A percentile compares a stretch with the other conserved stretches of the same genome.
phyloP scores from a whole-genome alignment of 345 rosid species.

The Acer campestre region DNA sequence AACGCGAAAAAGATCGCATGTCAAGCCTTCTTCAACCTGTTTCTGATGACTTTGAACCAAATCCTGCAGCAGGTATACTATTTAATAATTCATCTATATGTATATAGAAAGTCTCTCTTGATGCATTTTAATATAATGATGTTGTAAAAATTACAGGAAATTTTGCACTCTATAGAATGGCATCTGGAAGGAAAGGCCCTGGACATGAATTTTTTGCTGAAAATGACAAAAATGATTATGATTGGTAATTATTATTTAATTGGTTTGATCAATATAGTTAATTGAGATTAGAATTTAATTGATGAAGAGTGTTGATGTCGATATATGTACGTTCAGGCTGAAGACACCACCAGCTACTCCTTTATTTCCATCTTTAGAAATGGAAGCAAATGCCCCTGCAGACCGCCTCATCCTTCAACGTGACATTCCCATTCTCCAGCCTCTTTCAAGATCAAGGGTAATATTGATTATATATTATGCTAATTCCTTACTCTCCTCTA shows the following conservation, averaged over 20 bases:
- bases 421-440: conserved; percentile 53
- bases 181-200: conserved; percentile 39
- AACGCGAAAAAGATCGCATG: conserved; percentile 43
- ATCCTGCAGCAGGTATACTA: not conserved
- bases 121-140: too few relatives aligned
- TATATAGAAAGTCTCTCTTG: not conserved
- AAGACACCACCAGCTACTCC: conserved; percentile 82
- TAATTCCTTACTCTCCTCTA: too few relatives aligned
- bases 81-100: too few relatives aligned
- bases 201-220: conserved; percentile 43
- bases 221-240: conserved; percentile 50
- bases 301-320: not conserved
- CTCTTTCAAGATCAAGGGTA: conserved; percentile 52
- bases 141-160: conserved; percentile 29
- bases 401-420: conserved; percentile 38
- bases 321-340: conserved; percentile 32
- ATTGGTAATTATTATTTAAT: conserved; percentile 36
- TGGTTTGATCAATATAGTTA: too few relatives aligned
- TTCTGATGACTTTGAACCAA: conserved; percentile 60
- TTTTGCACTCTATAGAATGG: conserved; percentile 41
- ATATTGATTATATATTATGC: too few relatives aligned
- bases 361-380: conserved; percentile 65
- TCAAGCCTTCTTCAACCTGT: conserved; percentile 62
- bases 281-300: too few relatives aligned
- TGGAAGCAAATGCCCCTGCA: conserved; percentile 50